Evolutionary conservation across 1,284 basidiomycete species (phyloP).

Genomic region (Microbotryomycetes sp.): DNA sequence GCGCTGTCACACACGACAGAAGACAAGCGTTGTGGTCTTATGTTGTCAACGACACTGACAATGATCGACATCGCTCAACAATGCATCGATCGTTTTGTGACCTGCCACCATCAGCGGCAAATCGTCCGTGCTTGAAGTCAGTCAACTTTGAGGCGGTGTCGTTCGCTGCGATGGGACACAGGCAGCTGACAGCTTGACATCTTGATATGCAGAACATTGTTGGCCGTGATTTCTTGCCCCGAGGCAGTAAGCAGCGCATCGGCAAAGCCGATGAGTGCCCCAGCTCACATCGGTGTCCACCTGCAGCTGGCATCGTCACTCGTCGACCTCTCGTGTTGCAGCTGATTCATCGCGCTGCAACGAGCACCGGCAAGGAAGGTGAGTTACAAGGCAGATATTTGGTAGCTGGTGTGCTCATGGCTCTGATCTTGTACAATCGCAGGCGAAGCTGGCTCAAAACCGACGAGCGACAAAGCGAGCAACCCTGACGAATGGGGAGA

Average conservation of each 20-base stretch:
- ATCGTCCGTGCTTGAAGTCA: conserved; percentile 50
- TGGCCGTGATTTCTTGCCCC: conserved; percentile 90
- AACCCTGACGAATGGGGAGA: conserved; percentile 97
- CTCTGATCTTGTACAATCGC: conserved; percentile 3
- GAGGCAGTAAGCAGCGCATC: conserved; percentile 56
- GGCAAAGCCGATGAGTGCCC: background rate
- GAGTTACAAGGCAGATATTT: background rate
- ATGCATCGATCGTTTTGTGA: background rate
- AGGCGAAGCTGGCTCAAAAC: conserved; percentile 19
- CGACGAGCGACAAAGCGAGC: conserved; percentile 51
- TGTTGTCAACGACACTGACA: too few relatives aligned
- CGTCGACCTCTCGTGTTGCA: conserved; percentile 75
- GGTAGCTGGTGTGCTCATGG: too few relatives aligned
- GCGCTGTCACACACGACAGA: background rate
- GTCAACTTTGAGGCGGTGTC: conserved; percentile 12
- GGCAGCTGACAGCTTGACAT: too few relatives aligned
- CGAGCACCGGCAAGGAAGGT: conserved; percentile 20
- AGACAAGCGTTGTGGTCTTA: background rate
- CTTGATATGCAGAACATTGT: conserved; percentile 86
- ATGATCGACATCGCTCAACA: background rate
- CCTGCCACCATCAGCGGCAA: conserved; percentile 41
- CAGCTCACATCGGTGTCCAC: background rate
- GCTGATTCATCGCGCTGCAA: conserved; percentile 71
- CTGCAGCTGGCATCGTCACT: conserved; percentile 76
- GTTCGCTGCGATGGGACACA: too few relatives aligned